Percentiles rank a stretch among this genome's conserved stretches.
phyloP scores from a whole-genome alignment of 2,329 filamentous ascomycete genomes.

The Botrytis aclada region DNA sequence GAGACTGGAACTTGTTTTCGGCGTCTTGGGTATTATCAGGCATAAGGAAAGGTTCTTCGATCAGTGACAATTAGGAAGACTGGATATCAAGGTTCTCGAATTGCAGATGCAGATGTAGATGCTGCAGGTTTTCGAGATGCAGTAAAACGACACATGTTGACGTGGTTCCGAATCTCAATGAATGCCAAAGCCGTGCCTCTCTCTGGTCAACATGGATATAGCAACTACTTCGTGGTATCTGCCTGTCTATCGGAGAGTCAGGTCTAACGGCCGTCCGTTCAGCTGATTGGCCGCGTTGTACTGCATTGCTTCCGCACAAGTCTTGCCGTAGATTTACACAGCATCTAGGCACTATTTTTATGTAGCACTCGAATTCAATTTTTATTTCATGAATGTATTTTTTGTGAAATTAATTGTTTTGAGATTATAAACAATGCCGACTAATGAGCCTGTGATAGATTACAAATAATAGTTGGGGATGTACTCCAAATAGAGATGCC shows the following conservation, averaged over 20 bases:
- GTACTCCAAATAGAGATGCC: neutral
- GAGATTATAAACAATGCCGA: conserved; percentile 12
- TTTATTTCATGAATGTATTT: neutral
- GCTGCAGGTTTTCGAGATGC: conserved; percentile 8
- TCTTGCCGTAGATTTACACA: neutral
- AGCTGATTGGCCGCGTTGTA: conserved; percentile 11
- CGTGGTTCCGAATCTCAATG: conserved; percentile 11
- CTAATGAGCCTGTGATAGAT: conserved; percentile 11
- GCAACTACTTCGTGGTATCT: neutral
- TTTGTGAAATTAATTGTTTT: conserved; percentile 11
- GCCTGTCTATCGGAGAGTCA: neutral
- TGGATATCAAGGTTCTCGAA: neutral
- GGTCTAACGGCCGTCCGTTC: neutral
- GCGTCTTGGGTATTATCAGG: neutral
- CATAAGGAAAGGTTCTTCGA: neutral
- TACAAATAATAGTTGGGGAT: conserved; percentile 10
- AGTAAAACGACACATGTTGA: conserved; percentile 14
- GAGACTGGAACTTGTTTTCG: neutral
- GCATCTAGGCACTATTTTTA: neutral
- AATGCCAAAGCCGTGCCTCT: neutral
- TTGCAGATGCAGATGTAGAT: conserved; percentile 15
- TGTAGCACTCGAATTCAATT: neutral
- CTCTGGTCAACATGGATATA: neutral
- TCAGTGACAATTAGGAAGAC: neutral
- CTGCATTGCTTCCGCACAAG: conserved; percentile 2